phyloP scores from a whole-genome alignment of 768 basidiomycete genomes.

The Amanita rimosa region DNA sequence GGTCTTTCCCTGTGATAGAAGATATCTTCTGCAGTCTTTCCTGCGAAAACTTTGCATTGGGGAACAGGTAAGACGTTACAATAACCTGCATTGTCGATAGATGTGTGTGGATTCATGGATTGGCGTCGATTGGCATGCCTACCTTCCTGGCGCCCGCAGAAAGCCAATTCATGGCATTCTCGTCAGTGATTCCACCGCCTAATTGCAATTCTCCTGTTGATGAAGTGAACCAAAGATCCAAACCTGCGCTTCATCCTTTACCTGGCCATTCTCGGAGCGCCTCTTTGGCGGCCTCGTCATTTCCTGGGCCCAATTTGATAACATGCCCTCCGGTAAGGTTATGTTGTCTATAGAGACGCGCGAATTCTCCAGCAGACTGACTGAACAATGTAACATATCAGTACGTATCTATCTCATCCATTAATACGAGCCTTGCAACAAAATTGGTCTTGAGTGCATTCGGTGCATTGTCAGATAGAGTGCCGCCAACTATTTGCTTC shows the following conservation, averaged over 20 bases:
- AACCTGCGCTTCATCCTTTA: conserved; percentile 14
- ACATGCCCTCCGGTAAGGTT: conserved; percentile 82
- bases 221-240: conserved; percentile 5
- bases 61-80: conserved; percentile 95
- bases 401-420: background rate
- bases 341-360: conserved; percentile 61
- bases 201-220: conserved; percentile 69
- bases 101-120: background rate
- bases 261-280: conserved; percentile 82
- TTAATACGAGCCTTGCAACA: conserved; percentile 59
- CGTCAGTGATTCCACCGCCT: conserved; percentile 82
- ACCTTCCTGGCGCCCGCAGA: conserved; percentile 86
- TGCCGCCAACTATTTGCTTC: conserved; percentile 97
- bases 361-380: conserved; percentile 70
- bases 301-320: conserved; percentile 88
- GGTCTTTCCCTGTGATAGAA: conserved; percentile 64
- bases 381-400: conserved; percentile 26
- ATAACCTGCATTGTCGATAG: conserved; percentile 57
- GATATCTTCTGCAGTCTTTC: conserved; percentile 58
- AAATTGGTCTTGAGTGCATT: conserved; percentile 76
- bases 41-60: conserved; percentile 65
- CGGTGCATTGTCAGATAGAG: conserved; percentile 61
- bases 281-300: conserved; percentile 80
- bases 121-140: background rate
- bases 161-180: conserved; percentile 79